These are phyloP conservation scores for Serendipita sp. DNA, from an alignment of 1,284 basidiomycete species.

Conservation along the genomic window DNA sequence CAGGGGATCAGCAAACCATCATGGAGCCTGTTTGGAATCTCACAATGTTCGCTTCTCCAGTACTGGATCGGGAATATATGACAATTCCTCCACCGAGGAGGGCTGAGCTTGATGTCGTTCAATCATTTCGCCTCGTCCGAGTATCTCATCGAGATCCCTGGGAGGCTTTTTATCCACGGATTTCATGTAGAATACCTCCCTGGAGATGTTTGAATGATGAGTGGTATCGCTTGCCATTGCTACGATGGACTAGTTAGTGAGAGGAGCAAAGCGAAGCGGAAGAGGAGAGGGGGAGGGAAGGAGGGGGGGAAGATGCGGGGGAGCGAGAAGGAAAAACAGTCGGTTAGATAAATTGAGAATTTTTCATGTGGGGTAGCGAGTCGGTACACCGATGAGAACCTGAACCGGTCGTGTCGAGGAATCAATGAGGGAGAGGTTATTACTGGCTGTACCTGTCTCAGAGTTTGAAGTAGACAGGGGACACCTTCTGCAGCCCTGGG, in stretches of 20 bases:
- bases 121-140: not conserved
- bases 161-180: not conserved
- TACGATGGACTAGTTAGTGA: not conserved
- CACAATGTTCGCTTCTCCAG: not conserved
- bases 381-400: too few relatives aligned
- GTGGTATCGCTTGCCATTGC: not conserved
- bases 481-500: too few relatives aligned
- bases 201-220: not conserved
- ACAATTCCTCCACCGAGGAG: not conserved
- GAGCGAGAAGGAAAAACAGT: not conserved
- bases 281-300: not conserved
- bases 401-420: too few relatives aligned
- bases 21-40: not conserved
- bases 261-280: not conserved
- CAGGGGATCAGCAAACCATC: not conserved
- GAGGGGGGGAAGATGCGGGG: not conserved
- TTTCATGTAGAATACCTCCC: not conserved
- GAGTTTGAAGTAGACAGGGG: too few relatives aligned
- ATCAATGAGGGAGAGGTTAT: too few relatives aligned
- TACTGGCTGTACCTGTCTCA: too few relatives aligned
- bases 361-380: too few relatives aligned
- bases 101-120: not conserved
- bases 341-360: too few relatives aligned
- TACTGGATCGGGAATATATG: not conserved
- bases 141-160: not conserved